Base-by-base conservation (phyloP, 345 rosid genomes). In the Pistacia vera region DNA sequence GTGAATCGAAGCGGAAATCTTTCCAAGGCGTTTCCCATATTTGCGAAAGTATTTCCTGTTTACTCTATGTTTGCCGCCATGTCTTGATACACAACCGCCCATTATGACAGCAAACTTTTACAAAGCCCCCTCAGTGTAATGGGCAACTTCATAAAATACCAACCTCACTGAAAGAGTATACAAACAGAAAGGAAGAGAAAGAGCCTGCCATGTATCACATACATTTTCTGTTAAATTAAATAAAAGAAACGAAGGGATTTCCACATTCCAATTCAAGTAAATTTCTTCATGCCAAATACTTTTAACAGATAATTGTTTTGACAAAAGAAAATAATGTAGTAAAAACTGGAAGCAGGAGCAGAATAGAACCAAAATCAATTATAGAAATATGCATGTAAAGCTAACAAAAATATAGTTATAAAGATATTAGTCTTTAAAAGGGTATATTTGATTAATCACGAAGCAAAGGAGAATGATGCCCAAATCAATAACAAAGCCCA, bases 51-150 rank as follows among this genome's bases (percentile, higher is more conserved):
- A 68, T 18, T 80, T 86, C 70, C 78, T 85, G 0, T 76, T 74
- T 70, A 72, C 11, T 74, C 44, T 79, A 41, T 57, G 72, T 61
- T 30, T 71, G 60, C 68, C 74, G 71, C 78, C 68, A 7, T 83
- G 75, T 1, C 89, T 82, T 9, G 98, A 93, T 62, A 84, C 83
- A 64, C 98, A 93, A n/a, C 90, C 90, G 65, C 98, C 98, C 97
- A 93, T 93, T 62, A 12, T 70, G 70, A 65, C 60, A 69, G 54
- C 66, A 80, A 80, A 49, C 79, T 51, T 77, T 51, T 59, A n/a
- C 35, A n/a, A 66, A 68, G 33, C n/a, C 9, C 69, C 20, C 30
- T 69, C 59, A 60, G 30, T 10, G 52, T 57, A 30, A 46, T 48
- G 56, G 22, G 16, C 30, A 30, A 20, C 48, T 33, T 44, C 10